Evolutionary conservation across 2,329 filamentous ascomycete genomes (phyloP), one percentile per base, ranked within the genome.

Genomic region (Cercospora sesami): DNA sequence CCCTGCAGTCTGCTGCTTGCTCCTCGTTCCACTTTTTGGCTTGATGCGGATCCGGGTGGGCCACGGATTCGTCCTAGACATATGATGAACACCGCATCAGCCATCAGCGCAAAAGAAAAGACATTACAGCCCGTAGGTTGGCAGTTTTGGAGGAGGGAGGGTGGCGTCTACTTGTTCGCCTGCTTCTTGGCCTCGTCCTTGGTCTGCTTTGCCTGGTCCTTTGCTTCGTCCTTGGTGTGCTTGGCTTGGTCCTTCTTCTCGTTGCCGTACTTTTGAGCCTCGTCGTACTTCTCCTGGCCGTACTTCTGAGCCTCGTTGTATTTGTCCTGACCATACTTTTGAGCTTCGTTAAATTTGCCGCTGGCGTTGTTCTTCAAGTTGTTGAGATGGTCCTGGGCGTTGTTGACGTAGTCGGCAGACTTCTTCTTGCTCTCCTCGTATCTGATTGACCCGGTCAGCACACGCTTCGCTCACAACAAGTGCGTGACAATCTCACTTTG

Each of bases 371-470:
- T 45, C 65, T 72, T 72, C 68, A 75, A 75, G 36, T 74, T 63
- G 45, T 73, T 69, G n/a, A 73, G 73, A 39, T 72, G 72, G 30
- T 76, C 71, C 63, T 76, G 67, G 61, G 72, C 71, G 7, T 72
- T 64, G 16, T 72, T 65, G 58, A 75, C 69, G 59, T 75, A 73
- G 31, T 75, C 71, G 68, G 75, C 63, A 33, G 71, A 73, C 70
- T 77, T 79, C 74, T 78, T 73, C 73, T 78, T 77, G 69, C 71
- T 69, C 68, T 77, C 76, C 55, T 79, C 75, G 72, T 76, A 76
- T 69, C 75, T 76, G 61, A 76, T 74, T 7, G 33, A 9, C 14
- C 4, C 10, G 21, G 45, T 51, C 45, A 51, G 51, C 42, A 33
- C 36, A 6, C 30, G 33, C 3, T 10, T 4, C 18, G 21, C 16